Evolutionary conservation across 805 yeast genomes (phyloP).

Genomic region (Starmerella bombi): DNA sequence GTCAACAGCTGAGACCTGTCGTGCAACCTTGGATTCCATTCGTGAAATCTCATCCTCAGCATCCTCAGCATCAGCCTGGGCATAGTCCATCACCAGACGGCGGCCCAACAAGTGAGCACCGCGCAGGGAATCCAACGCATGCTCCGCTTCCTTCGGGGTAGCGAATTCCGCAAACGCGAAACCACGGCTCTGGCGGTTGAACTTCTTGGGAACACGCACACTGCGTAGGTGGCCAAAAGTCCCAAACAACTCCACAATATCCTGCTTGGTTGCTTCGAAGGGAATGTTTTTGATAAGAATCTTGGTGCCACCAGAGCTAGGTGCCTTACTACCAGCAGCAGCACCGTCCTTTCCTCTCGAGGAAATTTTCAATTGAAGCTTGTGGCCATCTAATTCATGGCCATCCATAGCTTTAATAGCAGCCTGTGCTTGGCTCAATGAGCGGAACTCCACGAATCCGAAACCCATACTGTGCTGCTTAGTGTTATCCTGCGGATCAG

Average conservation of each 20-base stretch:
- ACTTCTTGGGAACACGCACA: constrained; percentile 90
- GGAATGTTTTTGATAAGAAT: constrained; percentile 94
- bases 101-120: constrained; percentile 97
- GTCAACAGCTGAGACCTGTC: constrained; percentile 63
- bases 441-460: constrained; percentile 84
- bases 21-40: constrained; percentile 75
- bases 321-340: constrained; percentile 22
- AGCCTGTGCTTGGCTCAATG: constrained; percentile 60
- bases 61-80: constrained; percentile 64
- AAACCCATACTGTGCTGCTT: constrained; percentile 86
- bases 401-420: constrained; percentile 70
- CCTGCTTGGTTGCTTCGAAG: constrained; percentile 87
- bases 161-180: constrained; percentile 94
- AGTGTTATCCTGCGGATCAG: constrained; percentile 63
- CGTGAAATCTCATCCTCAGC: constrained; percentile 84
- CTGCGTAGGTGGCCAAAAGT: constrained; percentile 91
- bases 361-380: constrained; percentile 75
- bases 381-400: constrained; percentile 74
- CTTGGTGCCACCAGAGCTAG: constrained; percentile 30
- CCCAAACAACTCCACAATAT: constrained; percentile 81
- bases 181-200: constrained; percentile 90
- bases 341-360: constrained; percentile 43
- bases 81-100: constrained; percentile 83
- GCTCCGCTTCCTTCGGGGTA: constrained; percentile 78
- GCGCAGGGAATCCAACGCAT: constrained; percentile 81